A percentile compares a stretch with the other conserved stretches of the same genome.
phyloP scores from a whole-genome alignment of 2,329 filamentous ascomycete genomes.

The Neonectria ditissima region DNA sequence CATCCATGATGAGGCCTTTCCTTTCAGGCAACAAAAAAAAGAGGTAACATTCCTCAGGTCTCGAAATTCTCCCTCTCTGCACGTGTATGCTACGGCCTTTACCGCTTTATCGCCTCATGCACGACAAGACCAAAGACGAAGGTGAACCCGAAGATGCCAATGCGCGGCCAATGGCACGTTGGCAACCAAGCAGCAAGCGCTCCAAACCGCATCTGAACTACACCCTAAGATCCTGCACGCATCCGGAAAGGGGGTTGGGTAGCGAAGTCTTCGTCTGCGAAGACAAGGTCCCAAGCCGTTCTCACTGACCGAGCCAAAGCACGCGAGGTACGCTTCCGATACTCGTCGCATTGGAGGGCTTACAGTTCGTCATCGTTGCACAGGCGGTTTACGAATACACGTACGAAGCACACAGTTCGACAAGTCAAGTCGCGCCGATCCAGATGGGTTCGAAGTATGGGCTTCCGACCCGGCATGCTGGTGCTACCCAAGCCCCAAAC shows the following conservation, averaged over 20 bases:
- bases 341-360: slow-evolving; percentile 14
- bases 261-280: slow-evolving; percentile 29
- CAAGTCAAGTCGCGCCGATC: slow-evolving; percentile 8
- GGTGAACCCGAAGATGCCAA: slow-evolving; percentile 3
- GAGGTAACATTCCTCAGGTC: slow-evolving; percentile 3
- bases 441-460: slow-evolving; percentile 17
- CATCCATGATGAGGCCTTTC: background rate
- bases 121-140: background rate
- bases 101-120: background rate
- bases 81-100: background rate
- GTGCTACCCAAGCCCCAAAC: slow-evolving; percentile 38
- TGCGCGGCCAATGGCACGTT: slow-evolving; percentile 13
- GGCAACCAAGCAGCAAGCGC: slow-evolving; percentile 10
- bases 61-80: background rate
- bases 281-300: slow-evolving; percentile 14
- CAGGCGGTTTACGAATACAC: slow-evolving; percentile 3
- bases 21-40: background rate
- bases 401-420: background rate
- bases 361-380: slow-evolving; percentile 21
- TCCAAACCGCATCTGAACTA: slow-evolving; percentile 1
- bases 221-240: slow-evolving; percentile 28
- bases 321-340: slow-evolving; percentile 16
- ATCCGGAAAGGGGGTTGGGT: slow-evolving; percentile 38
- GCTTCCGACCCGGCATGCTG: slow-evolving; percentile 37
- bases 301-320: slow-evolving; percentile 2